Percentiles rank a stretch among this genome's conserved stretches.
Conservation (phyloP, 129 eudicot genomes). For the Pulicaria dysenterica region DNA sequence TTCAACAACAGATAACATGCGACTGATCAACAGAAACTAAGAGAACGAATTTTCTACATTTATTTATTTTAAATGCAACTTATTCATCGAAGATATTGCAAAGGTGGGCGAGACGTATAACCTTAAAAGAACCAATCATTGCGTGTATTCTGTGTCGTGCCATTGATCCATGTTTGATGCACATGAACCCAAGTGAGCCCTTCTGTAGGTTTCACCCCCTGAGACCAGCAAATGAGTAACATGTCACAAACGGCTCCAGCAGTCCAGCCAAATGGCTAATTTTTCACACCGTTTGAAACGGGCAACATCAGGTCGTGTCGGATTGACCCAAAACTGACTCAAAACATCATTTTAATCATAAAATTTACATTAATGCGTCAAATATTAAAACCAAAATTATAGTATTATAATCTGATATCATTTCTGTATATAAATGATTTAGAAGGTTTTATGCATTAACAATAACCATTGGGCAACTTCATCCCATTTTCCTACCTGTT, state of each 20-base stretch:
- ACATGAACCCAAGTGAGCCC: slow-evolving; percentile 90
- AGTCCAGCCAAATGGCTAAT: too few species aligned
- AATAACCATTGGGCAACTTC: too few species aligned
- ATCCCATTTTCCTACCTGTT: too few species aligned
- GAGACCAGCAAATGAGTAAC: slow-evolving; percentile 13
- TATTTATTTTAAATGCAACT: slow-evolving; percentile 14
- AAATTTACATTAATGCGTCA: too few species aligned
- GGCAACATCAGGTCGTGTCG: too few species aligned
- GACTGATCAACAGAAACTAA: background rate
- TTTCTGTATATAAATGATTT: too few species aligned
- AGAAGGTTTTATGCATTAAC: too few species aligned
- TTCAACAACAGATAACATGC: background rate
- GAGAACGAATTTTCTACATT: background rate
- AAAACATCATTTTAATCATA: too few species aligned
- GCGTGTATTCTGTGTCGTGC: slow-evolving; percentile 34
- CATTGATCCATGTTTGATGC: slow-evolving; percentile 86
- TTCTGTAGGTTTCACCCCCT: slow-evolving; percentile 60
- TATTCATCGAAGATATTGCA: slow-evolving; percentile 17
- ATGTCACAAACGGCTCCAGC: background rate
- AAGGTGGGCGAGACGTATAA: slow-evolving; percentile 20
- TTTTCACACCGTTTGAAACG: too few species aligned
- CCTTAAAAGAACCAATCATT: slow-evolving; percentile 56
- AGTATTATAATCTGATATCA: too few species aligned
- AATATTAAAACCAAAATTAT: too few species aligned
- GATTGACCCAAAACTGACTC: too few species aligned